Percentiles rank a stretch among this genome's conserved stretches.
Evolutionary conservation across 208 protist species (phyloP).

Genomic region (Acanthamoeba healyi): DNA sequence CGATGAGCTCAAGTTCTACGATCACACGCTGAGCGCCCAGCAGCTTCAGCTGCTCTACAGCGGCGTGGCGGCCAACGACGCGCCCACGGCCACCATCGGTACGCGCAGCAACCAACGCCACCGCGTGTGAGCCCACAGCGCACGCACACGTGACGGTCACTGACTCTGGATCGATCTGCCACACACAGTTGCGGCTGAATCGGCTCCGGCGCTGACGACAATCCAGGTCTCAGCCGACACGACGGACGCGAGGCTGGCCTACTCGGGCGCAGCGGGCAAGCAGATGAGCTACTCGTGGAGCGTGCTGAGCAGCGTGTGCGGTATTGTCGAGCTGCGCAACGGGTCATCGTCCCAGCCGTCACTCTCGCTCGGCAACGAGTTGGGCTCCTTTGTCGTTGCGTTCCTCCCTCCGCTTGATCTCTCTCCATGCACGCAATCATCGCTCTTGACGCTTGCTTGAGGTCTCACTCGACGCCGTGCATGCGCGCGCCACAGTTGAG

Average conservation of each 20-base stretch:
- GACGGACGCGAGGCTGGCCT: background rate
- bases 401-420: background rate
- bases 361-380: background rate
- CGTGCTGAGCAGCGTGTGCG: constrained; percentile 1
- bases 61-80: background rate
- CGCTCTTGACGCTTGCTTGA: background rate
- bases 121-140: no score
- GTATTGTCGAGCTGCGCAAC: background rate
- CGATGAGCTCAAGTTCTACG: constrained; percentile 39
- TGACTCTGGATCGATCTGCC: background rate
- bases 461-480: background rate
- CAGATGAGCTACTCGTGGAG: background rate
- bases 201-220: background rate
- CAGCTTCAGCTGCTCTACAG: background rate
- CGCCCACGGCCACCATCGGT: background rate
- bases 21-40: background rate
- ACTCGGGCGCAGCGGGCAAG: background rate
- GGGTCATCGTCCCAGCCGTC: background rate
- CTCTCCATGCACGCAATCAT: background rate
- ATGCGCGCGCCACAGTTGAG: background rate
- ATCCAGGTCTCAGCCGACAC: background rate
- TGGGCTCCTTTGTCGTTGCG: constrained; percentile 8
- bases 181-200: background rate
- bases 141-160: background rate
- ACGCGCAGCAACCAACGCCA: background rate